Evolutionary conservation across 75 land plant species (phyloP).

Genomic region (Larix kaempferi): DNA sequence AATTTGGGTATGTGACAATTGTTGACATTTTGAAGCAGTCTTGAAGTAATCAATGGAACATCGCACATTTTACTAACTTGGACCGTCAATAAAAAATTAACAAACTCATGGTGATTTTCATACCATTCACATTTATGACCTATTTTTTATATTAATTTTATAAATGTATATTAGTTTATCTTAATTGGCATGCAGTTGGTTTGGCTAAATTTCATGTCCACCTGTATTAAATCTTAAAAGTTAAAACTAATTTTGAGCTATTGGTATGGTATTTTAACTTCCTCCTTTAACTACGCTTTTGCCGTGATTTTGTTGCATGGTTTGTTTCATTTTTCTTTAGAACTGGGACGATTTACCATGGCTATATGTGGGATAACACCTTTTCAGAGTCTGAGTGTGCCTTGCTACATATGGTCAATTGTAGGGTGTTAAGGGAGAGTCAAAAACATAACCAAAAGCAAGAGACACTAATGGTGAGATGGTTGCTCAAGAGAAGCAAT

Average conservation of each 20-base stretch:
- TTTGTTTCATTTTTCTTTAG: slow-evolving; percentile 2
- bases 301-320: background rate
- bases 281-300: background rate
- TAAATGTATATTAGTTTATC: too few relatives aligned
- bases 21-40: slow-evolving; percentile 12
- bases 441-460: slow-evolving; percentile 29
- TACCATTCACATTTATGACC: background rate
- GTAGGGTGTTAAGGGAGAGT: slow-evolving; percentile 97
- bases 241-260: background rate
- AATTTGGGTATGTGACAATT: background rate
- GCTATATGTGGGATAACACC: slow-evolving; percentile 53
- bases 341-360: background rate
- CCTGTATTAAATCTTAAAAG: background rate
- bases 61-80: slow-evolving; percentile 64
- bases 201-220: background rate
- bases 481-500: slow-evolving; percentile 58
- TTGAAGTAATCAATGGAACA: slow-evolving; percentile 71
- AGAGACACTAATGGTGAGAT: slow-evolving; percentile 27
- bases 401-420: slow-evolving; percentile 77
- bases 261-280: background rate
- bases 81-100: slow-evolving; percentile 96
- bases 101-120: slow-evolving; percentile 92
- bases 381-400: slow-evolving; percentile 97
- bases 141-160: background rate
- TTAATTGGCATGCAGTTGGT: background rate